These are phyloP conservation scores for Penicillium coffeae DNA, from an alignment of 495 filamentous ascomycete species.

Conservation along the genomic window DNA sequence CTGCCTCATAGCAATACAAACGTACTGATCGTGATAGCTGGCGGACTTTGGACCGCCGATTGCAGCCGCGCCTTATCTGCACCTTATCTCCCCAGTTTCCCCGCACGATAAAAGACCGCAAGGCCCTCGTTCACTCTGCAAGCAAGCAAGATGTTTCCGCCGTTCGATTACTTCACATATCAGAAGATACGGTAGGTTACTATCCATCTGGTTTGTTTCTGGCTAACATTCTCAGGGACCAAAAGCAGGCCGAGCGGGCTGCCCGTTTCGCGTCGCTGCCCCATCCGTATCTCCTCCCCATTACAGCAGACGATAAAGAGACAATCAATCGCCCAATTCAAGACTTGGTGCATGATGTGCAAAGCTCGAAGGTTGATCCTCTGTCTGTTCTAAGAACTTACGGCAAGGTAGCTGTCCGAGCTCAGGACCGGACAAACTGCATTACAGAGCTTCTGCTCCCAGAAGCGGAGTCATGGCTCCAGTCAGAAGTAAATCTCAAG, in stretches of 20 bases:
- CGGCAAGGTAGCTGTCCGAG: conserved; percentile 80
- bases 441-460: conserved; percentile 84
- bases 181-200: conserved; percentile 46
- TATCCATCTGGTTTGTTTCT: background rate
- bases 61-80: conserved; percentile 12
- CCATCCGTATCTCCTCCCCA: conserved; percentile 57
- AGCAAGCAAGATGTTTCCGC: conserved; percentile 45
- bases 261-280: conserved; percentile 64
- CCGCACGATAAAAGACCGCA: conserved; percentile 30
- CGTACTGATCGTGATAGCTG: too few species aligned
- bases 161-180: conserved; percentile 59
- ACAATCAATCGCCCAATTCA: conserved; percentile 74
- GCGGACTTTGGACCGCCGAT: conserved; percentile 20
- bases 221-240: conserved; percentile 48
- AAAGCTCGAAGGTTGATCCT: conserved; percentile 59
- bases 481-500: conserved; percentile 64
- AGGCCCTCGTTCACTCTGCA: conserved; percentile 2
- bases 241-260: conserved; percentile 74
- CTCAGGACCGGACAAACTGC: conserved; percentile 86
- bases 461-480: conserved; percentile 74
- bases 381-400: conserved; percentile 82
- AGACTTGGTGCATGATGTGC: conserved; percentile 73
- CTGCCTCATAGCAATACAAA: too few species aligned
- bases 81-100: conserved; percentile 15
- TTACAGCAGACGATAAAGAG: conserved; percentile 56